These are phyloP conservation scores for Coniochaeta sp. DNA, from an alignment of 2,329 filamentous ascomycete genomes.

Conservation along the genomic window DNA sequence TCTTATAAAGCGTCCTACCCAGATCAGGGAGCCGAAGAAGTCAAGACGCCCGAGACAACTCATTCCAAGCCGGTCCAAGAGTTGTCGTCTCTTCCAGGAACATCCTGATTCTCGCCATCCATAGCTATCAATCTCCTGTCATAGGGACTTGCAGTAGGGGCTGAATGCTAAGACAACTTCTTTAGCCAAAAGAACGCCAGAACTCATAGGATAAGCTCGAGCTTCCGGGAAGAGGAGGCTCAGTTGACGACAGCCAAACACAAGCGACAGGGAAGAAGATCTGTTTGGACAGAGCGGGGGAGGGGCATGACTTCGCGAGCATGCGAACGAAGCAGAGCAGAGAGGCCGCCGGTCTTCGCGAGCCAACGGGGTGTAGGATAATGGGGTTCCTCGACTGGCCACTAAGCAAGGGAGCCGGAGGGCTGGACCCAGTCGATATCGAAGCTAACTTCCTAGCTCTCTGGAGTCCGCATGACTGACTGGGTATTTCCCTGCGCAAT, in stretches of 20 bases:
- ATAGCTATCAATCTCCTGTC: neutral
- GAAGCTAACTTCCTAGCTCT: neutral
- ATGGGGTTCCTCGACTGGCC: neutral
- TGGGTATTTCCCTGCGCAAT: neutral
- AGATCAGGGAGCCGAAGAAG: too few species aligned
- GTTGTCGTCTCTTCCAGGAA: neutral
- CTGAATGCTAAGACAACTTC: neutral
- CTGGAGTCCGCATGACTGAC: neutral
- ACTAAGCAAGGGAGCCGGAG: neutral
- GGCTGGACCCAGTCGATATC: neutral
- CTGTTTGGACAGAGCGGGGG: neutral
- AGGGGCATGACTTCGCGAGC: neutral
- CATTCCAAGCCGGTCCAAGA: neutral
- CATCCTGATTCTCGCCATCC: neutral
- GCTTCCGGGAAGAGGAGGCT: neutral
- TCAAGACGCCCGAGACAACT: neutral
- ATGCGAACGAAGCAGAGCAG: slow-evolving; percentile 3
- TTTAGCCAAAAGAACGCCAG: neutral
- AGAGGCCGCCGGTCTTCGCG: neutral
- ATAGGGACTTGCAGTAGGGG: neutral
- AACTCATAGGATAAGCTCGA: neutral
- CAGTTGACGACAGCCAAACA: neutral
- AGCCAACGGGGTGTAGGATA: neutral
- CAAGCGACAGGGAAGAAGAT: neutral
- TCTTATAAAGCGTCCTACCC: too few species aligned